phyloP scores from a whole-genome alignment of 371 early-diverging fungal genomes.

The Mortierella sp. region DNA sequence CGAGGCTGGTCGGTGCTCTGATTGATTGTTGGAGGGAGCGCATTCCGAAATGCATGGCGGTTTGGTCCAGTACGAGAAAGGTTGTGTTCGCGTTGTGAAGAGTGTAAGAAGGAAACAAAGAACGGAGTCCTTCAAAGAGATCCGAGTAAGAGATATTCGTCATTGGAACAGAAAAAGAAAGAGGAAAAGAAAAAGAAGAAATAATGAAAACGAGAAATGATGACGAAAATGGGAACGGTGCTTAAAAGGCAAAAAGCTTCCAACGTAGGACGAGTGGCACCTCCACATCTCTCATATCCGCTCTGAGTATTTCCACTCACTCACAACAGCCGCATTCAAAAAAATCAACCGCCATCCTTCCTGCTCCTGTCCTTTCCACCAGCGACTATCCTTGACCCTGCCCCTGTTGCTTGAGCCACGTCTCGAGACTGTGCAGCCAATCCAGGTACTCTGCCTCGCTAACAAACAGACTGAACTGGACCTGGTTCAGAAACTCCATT shows the following conservation, averaged over 20 bases:
- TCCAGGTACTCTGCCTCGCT: slow-evolving; percentile 69
- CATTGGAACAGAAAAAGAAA: background rate
- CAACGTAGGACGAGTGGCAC: background rate
- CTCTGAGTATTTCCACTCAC: background rate
- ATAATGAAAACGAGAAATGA: background rate
- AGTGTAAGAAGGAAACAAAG: background rate
- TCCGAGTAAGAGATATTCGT: background rate
- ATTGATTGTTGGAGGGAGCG: no score
- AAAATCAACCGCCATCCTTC: no score
- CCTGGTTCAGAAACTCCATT: slow-evolving; percentile 75
- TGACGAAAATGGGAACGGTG: background rate
- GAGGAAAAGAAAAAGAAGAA: background rate
- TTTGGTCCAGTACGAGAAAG: no score
- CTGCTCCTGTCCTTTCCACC: background rate
- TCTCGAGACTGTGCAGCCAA: slow-evolving; percentile 62
- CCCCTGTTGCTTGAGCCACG: slow-evolving; percentile 57
- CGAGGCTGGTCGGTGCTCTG: no score
- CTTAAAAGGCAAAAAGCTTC: background rate
- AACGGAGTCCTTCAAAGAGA: background rate
- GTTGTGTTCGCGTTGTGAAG: no score
- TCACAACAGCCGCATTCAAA: background rate
- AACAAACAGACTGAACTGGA: slow-evolving; percentile 73
- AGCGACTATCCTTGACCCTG: slow-evolving; percentile 27
- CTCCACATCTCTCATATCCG: background rate
- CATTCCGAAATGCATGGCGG: no score